Conservation (phyloP, 768 basidiomycete species). For the Mycena albidolilacea region DNA sequence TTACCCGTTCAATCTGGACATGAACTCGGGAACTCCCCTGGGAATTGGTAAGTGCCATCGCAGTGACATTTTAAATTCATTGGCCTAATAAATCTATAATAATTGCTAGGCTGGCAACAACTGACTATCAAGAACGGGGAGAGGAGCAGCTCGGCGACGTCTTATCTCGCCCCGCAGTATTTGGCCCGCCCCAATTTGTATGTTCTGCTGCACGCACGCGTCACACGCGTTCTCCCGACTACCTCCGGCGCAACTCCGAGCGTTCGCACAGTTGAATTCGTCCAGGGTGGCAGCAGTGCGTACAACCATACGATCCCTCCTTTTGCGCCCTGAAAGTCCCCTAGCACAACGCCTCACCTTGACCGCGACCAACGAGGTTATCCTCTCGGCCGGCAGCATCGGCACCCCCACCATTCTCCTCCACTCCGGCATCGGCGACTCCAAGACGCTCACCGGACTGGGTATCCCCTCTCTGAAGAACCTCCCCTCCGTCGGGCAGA, state of each 20-base stretch:
- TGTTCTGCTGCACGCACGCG: slow-evolving; percentile 34
- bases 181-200: slow-evolving; percentile 48
- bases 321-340: too few relatives aligned
- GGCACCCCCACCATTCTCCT: neutral
- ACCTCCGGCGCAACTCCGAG: neutral
- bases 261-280: neutral
- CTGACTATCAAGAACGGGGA: neutral
- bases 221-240: slow-evolving; percentile 35
- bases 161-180: slow-evolving; percentile 49
- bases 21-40: neutral
- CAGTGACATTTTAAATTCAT: neutral
- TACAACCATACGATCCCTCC: neutral
- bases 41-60: neutral
- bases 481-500: neutral
- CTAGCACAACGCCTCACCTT: neutral
- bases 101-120: neutral
- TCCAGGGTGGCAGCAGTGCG: neutral
- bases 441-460: neutral
- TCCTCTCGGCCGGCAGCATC: neutral
- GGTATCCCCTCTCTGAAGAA: neutral
- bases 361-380: neutral
- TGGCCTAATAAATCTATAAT: neutral
- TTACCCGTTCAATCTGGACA: neutral
- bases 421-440: neutral
- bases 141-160: slow-evolving; percentile 39